Conservation (phyloP, 1,284 basidiomycete genomes). For the Crucibulum parvulum region DNA sequence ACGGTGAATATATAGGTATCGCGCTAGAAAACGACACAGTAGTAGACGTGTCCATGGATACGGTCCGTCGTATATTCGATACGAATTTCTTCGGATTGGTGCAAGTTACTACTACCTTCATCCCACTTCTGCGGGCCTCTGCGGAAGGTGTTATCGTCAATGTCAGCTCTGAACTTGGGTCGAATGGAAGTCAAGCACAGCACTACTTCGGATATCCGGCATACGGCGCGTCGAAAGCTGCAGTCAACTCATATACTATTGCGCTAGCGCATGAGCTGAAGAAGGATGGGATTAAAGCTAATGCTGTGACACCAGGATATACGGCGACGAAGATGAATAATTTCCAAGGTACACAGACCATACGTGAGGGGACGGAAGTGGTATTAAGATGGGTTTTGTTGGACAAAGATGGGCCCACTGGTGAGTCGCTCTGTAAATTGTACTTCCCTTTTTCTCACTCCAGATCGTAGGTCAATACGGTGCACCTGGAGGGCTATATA, state of each 20-base stretch:
- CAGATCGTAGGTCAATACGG: too few species aligned
- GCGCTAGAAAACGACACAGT: conserved; percentile 28
- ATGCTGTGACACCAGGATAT: conserved; percentile 60
- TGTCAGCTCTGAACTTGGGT: conserved; percentile 49
- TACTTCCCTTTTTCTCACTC: neutral
- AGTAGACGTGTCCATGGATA: conserved; percentile 26
- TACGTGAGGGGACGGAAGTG: conserved; percentile 38
- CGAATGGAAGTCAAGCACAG: conserved; percentile 49
- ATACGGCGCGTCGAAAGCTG: conserved; percentile 77
- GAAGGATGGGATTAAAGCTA: conserved; percentile 68
- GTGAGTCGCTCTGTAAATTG: conserved; percentile 17
- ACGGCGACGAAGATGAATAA: conserved; percentile 50
- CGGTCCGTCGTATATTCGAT: conserved; percentile 32
- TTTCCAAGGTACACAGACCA: conserved; percentile 44
- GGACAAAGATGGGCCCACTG: conserved; percentile 44
- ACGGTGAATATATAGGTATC: conserved; percentile 19
- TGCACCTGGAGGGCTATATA: too few species aligned
- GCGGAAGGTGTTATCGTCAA: conserved; percentile 33
- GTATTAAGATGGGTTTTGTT: conserved; percentile 44
- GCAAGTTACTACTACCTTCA: conserved; percentile 35
- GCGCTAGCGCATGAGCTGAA: conserved; percentile 85
- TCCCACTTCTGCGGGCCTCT: conserved; percentile 35
- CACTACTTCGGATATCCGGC: conserved; percentile 29
- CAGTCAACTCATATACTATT: conserved; percentile 88
- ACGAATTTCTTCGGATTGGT: conserved; percentile 41